Evolutionary conservation across 1,139 yeast species (phyloP), one percentile per base, ranked within the genome.

Genomic region (Sugiyamaella neomexicana): DNA sequence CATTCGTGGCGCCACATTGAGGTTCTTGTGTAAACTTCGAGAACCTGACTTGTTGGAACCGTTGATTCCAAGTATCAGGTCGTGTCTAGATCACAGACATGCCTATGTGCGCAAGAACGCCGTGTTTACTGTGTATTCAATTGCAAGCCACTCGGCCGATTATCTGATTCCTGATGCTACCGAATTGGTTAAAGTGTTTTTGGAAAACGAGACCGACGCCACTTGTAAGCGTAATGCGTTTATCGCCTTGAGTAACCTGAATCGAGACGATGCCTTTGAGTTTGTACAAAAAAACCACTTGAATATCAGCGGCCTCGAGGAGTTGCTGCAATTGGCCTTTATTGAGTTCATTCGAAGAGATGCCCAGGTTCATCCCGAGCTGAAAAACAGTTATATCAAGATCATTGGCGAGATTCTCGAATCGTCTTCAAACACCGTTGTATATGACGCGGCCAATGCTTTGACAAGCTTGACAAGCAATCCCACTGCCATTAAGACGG

Each of bases 21-120:
- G 98, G 66, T 93, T 90, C 71, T 79, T 95, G 68, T 83, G 93
- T 60, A 95, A 93, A 70, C 79, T 95, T 70, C 86, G 85, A 68
- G 99, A 95, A 73, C 86, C 96, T 0, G 99, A 93, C 70, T 80
- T 95, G 63, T 80, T 95, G 69, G 99, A 95, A 73, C 96, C 98
- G 53, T 80, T 95, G 72, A 95, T 93, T 43, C 97, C 99, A 40
- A 86, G 95, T 48, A 91, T 91, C 50, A 82, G 97, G 66, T 83
- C 84, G 59, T 90, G 98, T 75, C 78, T 95, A 64, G 96, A 88
- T 63, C 97, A 95, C 72, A 87, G 99, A 65, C 98, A 93, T 72
- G 96, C 99, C 8, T 95, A 95, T 69, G 99, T 95, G 58, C 85
- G 99, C 70, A 95, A 95, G 72, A 93, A 95, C 70, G 99, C 99